Percentiles rank a stretch among this genome's conserved stretches.
phyloP scores from a whole-genome alignment of 192 early-diverging fungal species.

The Piromyces finnis region DNA sequence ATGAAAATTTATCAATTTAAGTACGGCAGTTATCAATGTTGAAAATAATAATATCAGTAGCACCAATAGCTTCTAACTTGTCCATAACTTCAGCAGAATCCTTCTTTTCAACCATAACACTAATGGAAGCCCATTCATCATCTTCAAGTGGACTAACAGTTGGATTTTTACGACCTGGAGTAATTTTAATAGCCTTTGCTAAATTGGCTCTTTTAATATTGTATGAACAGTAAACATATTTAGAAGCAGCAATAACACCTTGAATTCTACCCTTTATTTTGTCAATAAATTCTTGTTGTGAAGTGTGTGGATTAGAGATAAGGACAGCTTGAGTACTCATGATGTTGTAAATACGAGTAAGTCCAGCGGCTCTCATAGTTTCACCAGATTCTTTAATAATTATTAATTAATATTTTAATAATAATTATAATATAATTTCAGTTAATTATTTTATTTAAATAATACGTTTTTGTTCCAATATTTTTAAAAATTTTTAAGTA shows the following conservation, averaged over 20 bases:
- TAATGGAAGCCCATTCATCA: constrained; percentile 74
- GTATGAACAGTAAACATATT: constrained; percentile 80
- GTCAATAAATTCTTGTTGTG: constrained; percentile 56
- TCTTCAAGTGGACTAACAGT: constrained; percentile 75
- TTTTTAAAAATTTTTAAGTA: too few relatives aligned
- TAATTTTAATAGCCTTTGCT: constrained; percentile 45
- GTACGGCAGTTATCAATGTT: constrained; percentile 62
- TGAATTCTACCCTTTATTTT: constrained; percentile 68
- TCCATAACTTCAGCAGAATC: constrained; percentile 80
- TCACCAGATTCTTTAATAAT: constrained; percentile 74
- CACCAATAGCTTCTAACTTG: constrained; percentile 61
- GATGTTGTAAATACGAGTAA: constrained; percentile 73
- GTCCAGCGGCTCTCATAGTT: constrained; percentile 98
- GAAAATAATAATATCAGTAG: constrained; percentile 76
- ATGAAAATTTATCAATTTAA: constrained; percentile 8
- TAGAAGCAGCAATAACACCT: constrained; percentile 75
- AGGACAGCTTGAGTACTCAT: constrained; percentile 73
- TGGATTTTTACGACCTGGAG: constrained; percentile 85
- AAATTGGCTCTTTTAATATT: constrained; percentile 58
- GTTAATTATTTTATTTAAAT: too few relatives aligned
- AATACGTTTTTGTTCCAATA: too few relatives aligned
- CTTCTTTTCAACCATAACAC: constrained; percentile 71
- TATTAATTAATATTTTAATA: too few relatives aligned
- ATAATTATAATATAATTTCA: too few relatives aligned
- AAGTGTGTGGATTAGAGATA: constrained; percentile 55